Evolutionary conservation across 129 eudicot genomes (phyloP).

Genomic region (Apium graveolens): DNA sequence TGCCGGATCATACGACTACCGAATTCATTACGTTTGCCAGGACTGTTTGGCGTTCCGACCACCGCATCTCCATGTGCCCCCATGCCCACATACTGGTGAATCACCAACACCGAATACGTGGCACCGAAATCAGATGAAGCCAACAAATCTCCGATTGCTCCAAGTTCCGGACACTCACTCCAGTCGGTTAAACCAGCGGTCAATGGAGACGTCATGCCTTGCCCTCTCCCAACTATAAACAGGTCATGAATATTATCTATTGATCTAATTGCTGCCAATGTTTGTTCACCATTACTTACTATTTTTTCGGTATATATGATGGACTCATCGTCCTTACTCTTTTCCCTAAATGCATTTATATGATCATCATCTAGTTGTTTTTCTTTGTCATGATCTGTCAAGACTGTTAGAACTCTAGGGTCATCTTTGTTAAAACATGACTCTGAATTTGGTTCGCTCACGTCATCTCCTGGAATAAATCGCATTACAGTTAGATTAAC

Average conservation of each 20-base stretch:
- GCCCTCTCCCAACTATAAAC: constrained; percentile 80
- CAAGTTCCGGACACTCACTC: constrained; percentile 96
- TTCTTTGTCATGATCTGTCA: constrained; percentile 54
- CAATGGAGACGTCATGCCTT: constrained; percentile 52
- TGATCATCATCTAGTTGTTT: constrained; percentile 57
- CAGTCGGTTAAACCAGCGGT: constrained; percentile 86
- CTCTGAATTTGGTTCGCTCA: not conserved
- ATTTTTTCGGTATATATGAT: constrained; percentile 35
- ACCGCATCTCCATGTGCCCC: constrained; percentile 23
- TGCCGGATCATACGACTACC: constrained; percentile 9
- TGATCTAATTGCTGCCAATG: constrained; percentile 60
- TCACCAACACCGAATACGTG: constrained; percentile 56
- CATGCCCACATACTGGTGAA: constrained; percentile 57
- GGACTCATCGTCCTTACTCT: constrained; percentile 27
- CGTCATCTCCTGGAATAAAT: constrained; percentile 38
- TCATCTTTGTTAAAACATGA: constrained; percentile 14
- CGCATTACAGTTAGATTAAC: constrained; percentile 48
- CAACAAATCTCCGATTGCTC: constrained; percentile 82
- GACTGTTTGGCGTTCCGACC: constrained; percentile 39
- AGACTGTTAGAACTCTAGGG: constrained; percentile 36
- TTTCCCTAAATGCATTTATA: constrained; percentile 42
- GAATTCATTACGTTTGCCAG: constrained; percentile 17
- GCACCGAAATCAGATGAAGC: constrained; percentile 80
- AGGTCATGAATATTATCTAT: constrained; percentile 53
- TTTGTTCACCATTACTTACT: constrained; percentile 66